Evolutionary conservation across 2,329 filamentous ascomycete species (phyloP), one percentile per base, ranked within the genome.

Genomic region (Lasiodiplodia hormozganensis): DNA sequence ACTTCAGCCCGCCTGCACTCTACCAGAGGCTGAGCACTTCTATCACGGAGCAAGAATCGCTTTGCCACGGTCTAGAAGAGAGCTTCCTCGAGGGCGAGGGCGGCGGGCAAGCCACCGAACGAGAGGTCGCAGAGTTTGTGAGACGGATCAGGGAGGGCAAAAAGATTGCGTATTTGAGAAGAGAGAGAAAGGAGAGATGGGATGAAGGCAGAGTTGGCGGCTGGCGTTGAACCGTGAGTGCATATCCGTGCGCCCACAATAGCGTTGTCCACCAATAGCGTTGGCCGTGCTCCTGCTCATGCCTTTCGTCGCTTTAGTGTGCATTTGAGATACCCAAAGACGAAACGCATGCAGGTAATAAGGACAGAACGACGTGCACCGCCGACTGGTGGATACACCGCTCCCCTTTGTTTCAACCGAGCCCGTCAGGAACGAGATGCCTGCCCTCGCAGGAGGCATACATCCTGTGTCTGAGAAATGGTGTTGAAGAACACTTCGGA

Each of bases 191-290:
- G 80, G 92, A 94, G 75, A 87, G 96, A 74, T 98, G 96, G 96
- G 96, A 98, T 78, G 95, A 98, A 81, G 94, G 95, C 28, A 86
- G 95, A 72, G 95, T 98, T 40, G 95, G 95, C 12, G 96, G 96
- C 0, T 98, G 96, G 96, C 88, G 95, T 25, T 67, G 54, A 67
- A 21, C 43, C 47, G 75, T 79, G 70, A 76, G 34, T 49, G 60
- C 60, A 52, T 36, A 21, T 38, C 36, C 47, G 34, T 64, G 60
- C 60, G 16, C n/a, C 31, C 60, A 18, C 18, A 31, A 25, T 23
- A 38, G 60, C n/a, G 11, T 36, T 38, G 14, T 52, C 43, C 43
- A 62, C 58, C 16, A 31, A 23, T 36, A 56, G 14, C 8, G 60
- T 49, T 49, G 31, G 43, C n/a, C 23, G 5, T 14, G 36, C 60